Base-by-base conservation (phyloP, 2,329 filamentous ascomycete genomes). In the Fusarium gaditjirri region DNA sequence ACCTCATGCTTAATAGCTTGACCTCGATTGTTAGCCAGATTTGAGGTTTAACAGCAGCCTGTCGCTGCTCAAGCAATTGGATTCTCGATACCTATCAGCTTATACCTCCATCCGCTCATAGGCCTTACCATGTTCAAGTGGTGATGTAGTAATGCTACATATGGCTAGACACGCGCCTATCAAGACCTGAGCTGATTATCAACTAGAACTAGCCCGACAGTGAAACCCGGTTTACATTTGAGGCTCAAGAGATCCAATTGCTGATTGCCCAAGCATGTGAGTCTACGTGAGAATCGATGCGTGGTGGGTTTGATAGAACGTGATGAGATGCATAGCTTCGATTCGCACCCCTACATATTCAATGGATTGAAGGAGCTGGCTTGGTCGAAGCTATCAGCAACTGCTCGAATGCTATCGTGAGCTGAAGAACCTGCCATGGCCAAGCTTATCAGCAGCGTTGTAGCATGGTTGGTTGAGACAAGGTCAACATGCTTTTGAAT, bases 361-460 rank as follows among this genome's bases (percentile, higher is more conserved):
- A 38, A 42, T 50, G 60, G 33, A 38, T 25, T 27, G 38, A 46
- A 38, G 41, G 35, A 23, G 25, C 29, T 31, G 47, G 39, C 36
- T 43, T 50, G 16, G 27, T 46, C 16, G 27, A 66, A 50, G 49
- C 43, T 44, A 47, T 66, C 44, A 50, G 47, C 42, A 55, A 43
- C 33, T 57, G 38, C 43, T 43, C 33, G 33, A 38, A 35, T 36
- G 49, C 58, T 29, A 50, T 41, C 39, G 42, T 49, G 52, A 49
- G 35, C 21, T 46, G 43, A 49, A 39, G 9, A 38, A 19, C 33
- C 43, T 35, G 25, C 25, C 35, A 29, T 43, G 25, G 27, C n/a
- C 35, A 53, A 58, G 58, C 54, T 68, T 68, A 59, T 64, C 66
- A 68, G 50, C 44, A 38, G 44, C 25, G 41, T 49, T 41, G 61